These are phyloP conservation scores for Lepiota venenata DNA, from an alignment of 768 basidiomycete species.

Conservation along the genomic window DNA sequence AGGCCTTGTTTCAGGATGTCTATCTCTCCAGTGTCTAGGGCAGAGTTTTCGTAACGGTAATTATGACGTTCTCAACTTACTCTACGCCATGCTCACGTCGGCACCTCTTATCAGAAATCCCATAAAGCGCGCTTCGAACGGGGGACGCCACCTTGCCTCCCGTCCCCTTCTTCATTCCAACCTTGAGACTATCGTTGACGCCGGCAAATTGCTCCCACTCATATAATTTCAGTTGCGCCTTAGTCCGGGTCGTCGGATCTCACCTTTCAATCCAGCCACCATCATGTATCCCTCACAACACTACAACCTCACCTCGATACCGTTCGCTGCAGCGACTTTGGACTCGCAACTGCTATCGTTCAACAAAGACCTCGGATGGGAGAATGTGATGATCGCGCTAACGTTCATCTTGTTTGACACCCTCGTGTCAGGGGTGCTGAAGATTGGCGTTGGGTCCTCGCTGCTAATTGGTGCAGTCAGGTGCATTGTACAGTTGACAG, in stretches of 20 bases:
- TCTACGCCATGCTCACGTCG: too few species aligned
- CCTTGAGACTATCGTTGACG: not conserved
- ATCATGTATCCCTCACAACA: not conserved
- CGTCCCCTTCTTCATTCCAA: too few species aligned
- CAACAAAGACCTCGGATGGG: conserved; percentile 46
- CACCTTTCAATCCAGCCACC: not conserved
- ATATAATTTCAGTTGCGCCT: not conserved
- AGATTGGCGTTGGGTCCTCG: conserved; percentile 66
- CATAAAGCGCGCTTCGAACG: too few species aligned
- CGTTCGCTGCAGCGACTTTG: not conserved
- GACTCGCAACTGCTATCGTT: not conserved
- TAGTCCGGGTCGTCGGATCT: not conserved
- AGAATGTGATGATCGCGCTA: conserved; percentile 74
- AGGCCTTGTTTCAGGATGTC: too few species aligned
- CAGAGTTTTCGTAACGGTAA: too few species aligned
- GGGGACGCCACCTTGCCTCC: too few species aligned
- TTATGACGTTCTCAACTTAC: too few species aligned
- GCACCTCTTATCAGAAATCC: too few species aligned
- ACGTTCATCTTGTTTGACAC: conserved; percentile 75
- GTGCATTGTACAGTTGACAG: conserved; percentile 74
- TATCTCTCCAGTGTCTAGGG: too few species aligned
- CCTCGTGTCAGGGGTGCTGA: conserved; percentile 55
- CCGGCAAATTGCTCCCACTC: not conserved
- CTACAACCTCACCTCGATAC: too few species aligned
- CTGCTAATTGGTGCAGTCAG: conserved; percentile 68